Evolutionary conservation across 371 early-diverging fungal genomes (phyloP).

Genomic region (Mortierella sp.): DNA sequence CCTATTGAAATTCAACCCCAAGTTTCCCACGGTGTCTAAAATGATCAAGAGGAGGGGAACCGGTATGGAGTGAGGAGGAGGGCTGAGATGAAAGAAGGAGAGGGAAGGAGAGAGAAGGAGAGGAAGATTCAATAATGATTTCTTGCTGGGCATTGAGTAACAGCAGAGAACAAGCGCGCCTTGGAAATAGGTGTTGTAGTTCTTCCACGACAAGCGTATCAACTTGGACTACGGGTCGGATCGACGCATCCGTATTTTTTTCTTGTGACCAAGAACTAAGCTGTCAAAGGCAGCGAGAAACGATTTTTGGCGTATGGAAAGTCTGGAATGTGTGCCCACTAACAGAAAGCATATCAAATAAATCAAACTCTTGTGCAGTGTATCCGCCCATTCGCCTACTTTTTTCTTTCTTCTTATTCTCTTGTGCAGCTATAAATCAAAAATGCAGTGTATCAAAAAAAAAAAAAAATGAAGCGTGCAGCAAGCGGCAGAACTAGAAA

Average conservation of each 20-base stretch:
- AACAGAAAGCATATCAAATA: not conserved
- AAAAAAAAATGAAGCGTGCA: not conserved
- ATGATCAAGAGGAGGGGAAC: too few species aligned
- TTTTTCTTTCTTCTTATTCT: not conserved
- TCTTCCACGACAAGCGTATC: too few species aligned
- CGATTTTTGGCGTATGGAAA: not conserved
- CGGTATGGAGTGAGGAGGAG: not conserved
- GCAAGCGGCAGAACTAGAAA: not conserved
- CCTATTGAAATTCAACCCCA: not conserved
- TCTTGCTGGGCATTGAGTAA: too few species aligned
- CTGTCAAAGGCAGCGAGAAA: not conserved
- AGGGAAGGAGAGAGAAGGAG: too few species aligned
- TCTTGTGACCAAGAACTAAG: not conserved
- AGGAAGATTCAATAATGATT: too few species aligned
- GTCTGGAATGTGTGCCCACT: not conserved
- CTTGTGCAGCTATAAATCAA: not conserved
- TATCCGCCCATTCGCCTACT: slow-evolving; percentile 1
- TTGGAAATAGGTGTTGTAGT: too few species aligned
- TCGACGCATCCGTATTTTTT: too few species aligned
- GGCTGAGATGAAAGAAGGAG: not conserved
- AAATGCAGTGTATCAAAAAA: not conserved
- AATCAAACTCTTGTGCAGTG: too few species aligned
- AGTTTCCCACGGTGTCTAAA: slow-evolving; percentile 3
- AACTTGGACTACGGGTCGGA: too few species aligned
- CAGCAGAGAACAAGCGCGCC: too few species aligned